Evolutionary conservation across 2,329 filamentous ascomycete species (phyloP).

Genomic region (Aspergillus melleus): DNA sequence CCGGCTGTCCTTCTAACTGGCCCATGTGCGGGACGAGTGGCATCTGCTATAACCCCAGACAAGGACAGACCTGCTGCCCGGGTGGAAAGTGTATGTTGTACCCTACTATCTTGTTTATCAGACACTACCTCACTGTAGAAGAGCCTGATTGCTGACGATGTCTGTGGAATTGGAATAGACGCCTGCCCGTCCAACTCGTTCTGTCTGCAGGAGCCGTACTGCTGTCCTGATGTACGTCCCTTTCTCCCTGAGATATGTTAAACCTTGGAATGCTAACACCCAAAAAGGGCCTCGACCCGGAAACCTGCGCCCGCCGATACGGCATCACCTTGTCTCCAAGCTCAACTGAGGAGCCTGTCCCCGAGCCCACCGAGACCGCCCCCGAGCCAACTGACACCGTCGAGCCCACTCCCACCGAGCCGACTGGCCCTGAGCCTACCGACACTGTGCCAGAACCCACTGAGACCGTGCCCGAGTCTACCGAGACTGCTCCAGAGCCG

Average conservation of each 20-base stretch:
- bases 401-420: too few species aligned
- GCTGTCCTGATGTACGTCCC: conserved; percentile 8
- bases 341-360: neutral
- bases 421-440: too few species aligned
- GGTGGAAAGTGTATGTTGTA: conserved; percentile 12
- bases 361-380: neutral
- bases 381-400: too few species aligned
- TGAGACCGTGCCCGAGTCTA: neutral
- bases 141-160: neutral
- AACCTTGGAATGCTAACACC: neutral
- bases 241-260: neutral
- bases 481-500: neutral
- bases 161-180: neutral
- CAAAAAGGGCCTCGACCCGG: conserved; percentile 1
- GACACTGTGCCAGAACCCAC: neutral
- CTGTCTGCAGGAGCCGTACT: conserved; percentile 9
- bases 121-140: neutral
- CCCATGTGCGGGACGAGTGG: conserved; percentile 15
- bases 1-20: conserved; percentile 14
- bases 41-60: conserved; percentile 15
- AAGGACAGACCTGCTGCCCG: conserved; percentile 14
- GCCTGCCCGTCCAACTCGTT: conserved; percentile 9
- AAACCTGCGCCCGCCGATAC: conserved; percentile 2
- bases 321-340: conserved; percentile 1
- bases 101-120: neutral